phyloP scores from a whole-genome alignment of 495 filamentous ascomycete genomes.

The Talaromyces proteolyticus region DNA sequence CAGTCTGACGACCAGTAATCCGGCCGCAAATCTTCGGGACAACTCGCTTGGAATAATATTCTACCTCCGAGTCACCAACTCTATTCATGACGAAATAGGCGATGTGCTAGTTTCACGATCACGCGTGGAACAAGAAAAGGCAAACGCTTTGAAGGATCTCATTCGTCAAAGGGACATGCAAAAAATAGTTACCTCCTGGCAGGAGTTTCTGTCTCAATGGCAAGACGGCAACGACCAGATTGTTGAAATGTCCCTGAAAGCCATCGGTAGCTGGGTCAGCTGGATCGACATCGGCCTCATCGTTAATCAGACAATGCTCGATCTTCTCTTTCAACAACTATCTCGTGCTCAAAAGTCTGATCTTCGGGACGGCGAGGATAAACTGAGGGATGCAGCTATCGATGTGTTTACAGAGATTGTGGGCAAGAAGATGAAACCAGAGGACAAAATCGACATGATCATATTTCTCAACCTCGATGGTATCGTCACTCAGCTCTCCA shows the following conservation, averaged over 20 bases:
- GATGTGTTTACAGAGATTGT: constrained; percentile 93
- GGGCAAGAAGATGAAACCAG: constrained; percentile 92
- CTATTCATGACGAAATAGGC: constrained; percentile 95
- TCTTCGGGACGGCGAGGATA: constrained; percentile 52
- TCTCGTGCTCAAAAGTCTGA: constrained; percentile 51
- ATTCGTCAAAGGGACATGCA: constrained; percentile 76
- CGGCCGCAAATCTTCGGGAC: constrained; percentile 48
- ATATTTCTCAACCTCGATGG: constrained; percentile 76
- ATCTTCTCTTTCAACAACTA: constrained; percentile 73
- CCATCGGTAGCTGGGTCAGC: constrained; percentile 90
- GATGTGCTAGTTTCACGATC: constrained; percentile 79
- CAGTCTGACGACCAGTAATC: constrained; percentile 48
- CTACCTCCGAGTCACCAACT: constrained; percentile 79
- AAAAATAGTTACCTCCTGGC: constrained; percentile 84
- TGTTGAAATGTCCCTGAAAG: constrained; percentile 79
- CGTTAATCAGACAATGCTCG: constrained; percentile 80
- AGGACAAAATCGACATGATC: constrained; percentile 92
- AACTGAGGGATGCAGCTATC: constrained; percentile 78
- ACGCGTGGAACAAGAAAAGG: constrained; percentile 66
- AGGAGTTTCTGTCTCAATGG: constrained; percentile 82
- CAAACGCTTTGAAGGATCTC: constrained; percentile 82
- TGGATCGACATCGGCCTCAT: constrained; percentile 96
- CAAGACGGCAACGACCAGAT: constrained; percentile 64
- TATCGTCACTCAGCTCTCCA: constrained; percentile 75
- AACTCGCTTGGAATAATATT: constrained; percentile 74